A percentile compares a stretch with the other conserved stretches of the same genome.
Conservation (phyloP, 106 monocot species). For the Acorus gramineus region DNA sequence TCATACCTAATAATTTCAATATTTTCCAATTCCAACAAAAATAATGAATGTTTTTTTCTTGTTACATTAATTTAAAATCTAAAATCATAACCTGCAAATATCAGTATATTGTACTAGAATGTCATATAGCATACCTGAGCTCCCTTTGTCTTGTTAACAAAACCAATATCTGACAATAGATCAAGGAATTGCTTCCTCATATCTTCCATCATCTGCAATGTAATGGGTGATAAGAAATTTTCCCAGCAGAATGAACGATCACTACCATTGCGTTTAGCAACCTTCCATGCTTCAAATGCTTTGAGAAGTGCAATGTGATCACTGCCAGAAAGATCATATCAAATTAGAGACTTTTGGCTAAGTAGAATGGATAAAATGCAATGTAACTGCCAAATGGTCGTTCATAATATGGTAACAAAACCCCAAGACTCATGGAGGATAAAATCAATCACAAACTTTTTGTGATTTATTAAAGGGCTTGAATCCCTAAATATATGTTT, state of each 20-base stretch:
- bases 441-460: not conserved
- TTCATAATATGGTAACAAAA: not conserved
- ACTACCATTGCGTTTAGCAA: slow-evolving; percentile 59
- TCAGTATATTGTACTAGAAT: not conserved
- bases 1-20: too few relatives aligned
- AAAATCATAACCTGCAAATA: not conserved
- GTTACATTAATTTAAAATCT: not conserved
- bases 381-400: too few relatives aligned
- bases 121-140: slow-evolving; percentile 41
- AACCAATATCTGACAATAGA: slow-evolving; percentile 83
- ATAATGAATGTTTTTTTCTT: too few relatives aligned
- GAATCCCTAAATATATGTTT: too few relatives aligned
- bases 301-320: slow-evolving; percentile 96
- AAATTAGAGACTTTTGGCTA: not conserved
- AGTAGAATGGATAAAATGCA: not conserved
- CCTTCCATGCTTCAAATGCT: slow-evolving; percentile 86
- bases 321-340: slow-evolving; percentile 21
- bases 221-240: slow-evolving; percentile 81
- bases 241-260: slow-evolving; percentile 94
- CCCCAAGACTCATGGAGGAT: not conserved
- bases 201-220: slow-evolving; percentile 93
- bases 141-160: slow-evolving; percentile 74
- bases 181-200: slow-evolving; percentile 89
- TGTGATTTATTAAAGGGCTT: too few relatives aligned
- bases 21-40: too few relatives aligned